Conservation (phyloP, 2,329 filamentous ascomycete species). For the Thyridium curvatum region DNA sequence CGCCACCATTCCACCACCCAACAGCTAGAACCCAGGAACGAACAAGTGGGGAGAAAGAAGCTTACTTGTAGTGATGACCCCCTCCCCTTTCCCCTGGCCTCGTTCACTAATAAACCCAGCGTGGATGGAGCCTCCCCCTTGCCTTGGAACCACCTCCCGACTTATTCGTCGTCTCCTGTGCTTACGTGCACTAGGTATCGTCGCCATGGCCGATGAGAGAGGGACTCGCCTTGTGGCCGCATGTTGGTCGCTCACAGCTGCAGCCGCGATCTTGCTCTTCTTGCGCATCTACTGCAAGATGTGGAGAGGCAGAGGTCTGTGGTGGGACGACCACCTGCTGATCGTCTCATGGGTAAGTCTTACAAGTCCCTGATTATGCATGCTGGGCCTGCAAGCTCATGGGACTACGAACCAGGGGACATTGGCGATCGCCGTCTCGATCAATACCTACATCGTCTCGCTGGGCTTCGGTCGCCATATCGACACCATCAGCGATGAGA, state of each 20-base stretch:
- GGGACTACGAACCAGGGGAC: constrained; percentile 1
- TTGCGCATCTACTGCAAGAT: constrained; percentile 12
- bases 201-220: constrained; percentile 12
- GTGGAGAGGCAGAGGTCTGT: constrained; percentile 6
- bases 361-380: neutral
- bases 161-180: no score
- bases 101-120: no score
- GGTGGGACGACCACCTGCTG: constrained; percentile 13
- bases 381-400: no score
- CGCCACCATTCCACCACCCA: no score
- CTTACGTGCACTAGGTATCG: no score
- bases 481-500: constrained; percentile 10
- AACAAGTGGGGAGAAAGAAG: no score
- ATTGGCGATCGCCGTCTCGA: constrained; percentile 18
- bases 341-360: constrained; percentile 6
- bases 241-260: constrained; percentile 19
- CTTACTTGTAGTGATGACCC: no score
- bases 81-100: no score
- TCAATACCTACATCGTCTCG: constrained; percentile 23
- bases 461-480: constrained; percentile 16
- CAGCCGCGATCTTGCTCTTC: constrained; percentile 11
- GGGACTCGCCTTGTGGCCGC: constrained; percentile 19
- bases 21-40: no score
- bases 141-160: no score
- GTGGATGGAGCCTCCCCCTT: no score